Percentiles rank a stretch among this genome's conserved stretches.
These are phyloP conservation scores for Kodamaea laetipori DNA, from an alignment of 805 yeast genomes.

Conservation along the genomic window DNA sequence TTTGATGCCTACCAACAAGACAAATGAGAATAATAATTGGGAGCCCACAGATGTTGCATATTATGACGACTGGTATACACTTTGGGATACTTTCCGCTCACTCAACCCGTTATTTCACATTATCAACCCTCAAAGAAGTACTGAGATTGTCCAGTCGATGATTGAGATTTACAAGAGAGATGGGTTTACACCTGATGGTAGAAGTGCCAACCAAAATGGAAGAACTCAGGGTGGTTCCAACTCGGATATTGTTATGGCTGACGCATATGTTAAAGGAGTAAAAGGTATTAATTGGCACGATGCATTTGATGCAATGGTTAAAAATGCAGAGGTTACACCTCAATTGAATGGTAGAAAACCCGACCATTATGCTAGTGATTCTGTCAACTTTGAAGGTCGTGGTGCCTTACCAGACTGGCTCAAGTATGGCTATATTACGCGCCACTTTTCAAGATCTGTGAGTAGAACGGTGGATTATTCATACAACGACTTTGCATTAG, in stretches of 20 bases:
- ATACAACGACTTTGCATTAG: constrained; percentile 36
- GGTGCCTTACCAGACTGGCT: constrained; percentile 41
- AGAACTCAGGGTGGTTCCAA: constrained; percentile 41
- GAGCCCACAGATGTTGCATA: constrained; percentile 6
- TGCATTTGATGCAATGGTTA: constrained; percentile 33
- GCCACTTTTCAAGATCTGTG: constrained; percentile 32
- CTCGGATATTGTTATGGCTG: constrained; percentile 39
- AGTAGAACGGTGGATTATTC: constrained; percentile 41
- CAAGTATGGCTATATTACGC: constrained; percentile 31
- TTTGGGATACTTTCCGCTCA: constrained; percentile 42
- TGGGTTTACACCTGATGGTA: constrained; percentile 40
- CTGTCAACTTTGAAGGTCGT: constrained; percentile 35
- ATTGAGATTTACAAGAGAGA: constrained; percentile 32
- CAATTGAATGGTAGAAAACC: constrained; percentile 1
- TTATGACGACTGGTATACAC: constrained; percentile 40
- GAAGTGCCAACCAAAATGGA: constrained; percentile 40
- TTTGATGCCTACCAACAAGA: constrained; percentile 33
- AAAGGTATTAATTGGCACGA: constrained; percentile 30
- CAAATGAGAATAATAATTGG: constrained; percentile 36
- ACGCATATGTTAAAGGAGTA: constrained; percentile 34
- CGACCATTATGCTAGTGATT: constrained; percentile 31
- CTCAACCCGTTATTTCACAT: constrained; percentile 34
- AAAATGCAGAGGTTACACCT: constrained; percentile 38
- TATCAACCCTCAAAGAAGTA: constrained; percentile 25
- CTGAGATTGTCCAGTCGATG: constrained; percentile 31